These are phyloP conservation scores for Primulina eburnea DNA, from an alignment of 257 asterid species.

Conservation along the genomic window DNA sequence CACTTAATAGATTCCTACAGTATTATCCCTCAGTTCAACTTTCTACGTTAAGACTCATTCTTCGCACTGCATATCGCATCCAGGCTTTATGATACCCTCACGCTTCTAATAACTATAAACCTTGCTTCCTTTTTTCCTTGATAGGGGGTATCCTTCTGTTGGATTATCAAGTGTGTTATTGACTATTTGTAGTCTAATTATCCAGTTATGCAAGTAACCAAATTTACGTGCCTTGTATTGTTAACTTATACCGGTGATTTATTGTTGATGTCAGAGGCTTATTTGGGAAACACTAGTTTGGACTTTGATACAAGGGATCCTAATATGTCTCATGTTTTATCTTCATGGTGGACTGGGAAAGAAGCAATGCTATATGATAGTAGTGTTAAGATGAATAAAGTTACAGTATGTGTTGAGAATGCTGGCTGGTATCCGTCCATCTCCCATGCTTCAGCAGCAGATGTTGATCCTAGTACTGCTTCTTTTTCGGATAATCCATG, in stretches of 20 bases:
- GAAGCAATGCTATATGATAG: conserved; percentile 24
- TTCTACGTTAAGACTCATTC: not conserved
- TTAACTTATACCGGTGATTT: conserved; percentile 17
- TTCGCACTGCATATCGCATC: not conserved
- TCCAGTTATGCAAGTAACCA: conserved; percentile 11
- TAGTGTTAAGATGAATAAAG: conserved; percentile 29
- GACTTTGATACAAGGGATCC: conserved; percentile 55
- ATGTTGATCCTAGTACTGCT: conserved; percentile 30
- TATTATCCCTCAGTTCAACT: not conserved
- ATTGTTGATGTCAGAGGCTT: conserved; percentile 59
- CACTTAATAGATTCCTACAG: not conserved
- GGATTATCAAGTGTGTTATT: conserved; percentile 13
- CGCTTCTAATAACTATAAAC: not conserved
- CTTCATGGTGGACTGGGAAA: conserved; percentile 36
- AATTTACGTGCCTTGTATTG: not conserved
- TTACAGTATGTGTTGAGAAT: conserved; percentile 53
- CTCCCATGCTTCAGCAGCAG: conserved; percentile 38
- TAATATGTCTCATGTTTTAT: conserved; percentile 41
- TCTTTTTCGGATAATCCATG: conserved; percentile 51
- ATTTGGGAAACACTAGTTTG: conserved; percentile 49
- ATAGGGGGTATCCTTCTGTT: not conserved
- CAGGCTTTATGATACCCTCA: not conserved
- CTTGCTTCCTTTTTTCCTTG: not conserved
- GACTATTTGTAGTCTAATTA: not conserved
- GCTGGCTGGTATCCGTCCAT: conserved; percentile 37